phyloP scores from a whole-genome alignment of 1,284 basidiomycete species.

The Cryptococcus sp. region DNA sequence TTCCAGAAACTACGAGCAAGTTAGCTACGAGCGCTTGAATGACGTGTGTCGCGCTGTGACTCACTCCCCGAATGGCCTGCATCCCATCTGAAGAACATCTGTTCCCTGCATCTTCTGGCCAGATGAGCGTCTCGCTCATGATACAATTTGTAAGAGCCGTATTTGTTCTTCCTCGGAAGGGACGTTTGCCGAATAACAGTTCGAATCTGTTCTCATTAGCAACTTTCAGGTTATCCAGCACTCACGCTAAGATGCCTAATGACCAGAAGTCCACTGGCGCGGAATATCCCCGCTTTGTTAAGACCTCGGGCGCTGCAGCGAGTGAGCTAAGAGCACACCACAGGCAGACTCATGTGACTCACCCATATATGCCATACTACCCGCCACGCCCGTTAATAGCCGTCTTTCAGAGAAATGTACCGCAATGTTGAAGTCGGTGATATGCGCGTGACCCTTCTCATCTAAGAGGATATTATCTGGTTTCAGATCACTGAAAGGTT shows the following conservation, averaged over 20 bases:
- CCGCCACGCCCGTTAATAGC: conserved; percentile 86
- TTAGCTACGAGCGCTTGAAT: neutral
- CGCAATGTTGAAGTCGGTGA: conserved; percentile 98
- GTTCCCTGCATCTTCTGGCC: conserved; percentile 51
- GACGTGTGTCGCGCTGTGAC: conserved; percentile 11
- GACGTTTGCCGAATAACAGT: conserved; percentile 84
- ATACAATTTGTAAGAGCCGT: conserved; percentile 86
- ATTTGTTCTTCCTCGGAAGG: conserved; percentile 90
- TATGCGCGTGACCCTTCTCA: conserved; percentile 86
- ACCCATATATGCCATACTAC: conserved; percentile 97
- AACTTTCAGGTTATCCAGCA: neutral
- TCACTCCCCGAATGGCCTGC: conserved; percentile 48
- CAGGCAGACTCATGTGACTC: conserved; percentile 16
- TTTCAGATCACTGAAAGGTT: conserved; percentile 74
- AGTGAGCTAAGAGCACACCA: conserved; percentile 5
- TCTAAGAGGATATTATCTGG: conserved; percentile 97
- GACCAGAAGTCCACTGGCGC: conserved; percentile 97
- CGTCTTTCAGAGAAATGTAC: conserved; percentile 86
- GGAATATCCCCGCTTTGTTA: conserved; percentile 70
- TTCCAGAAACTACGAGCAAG: conserved; percentile 68
- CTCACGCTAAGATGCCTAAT: conserved; percentile 75
- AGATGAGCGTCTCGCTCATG: conserved; percentile 57
- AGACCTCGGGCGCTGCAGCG: conserved; percentile 76
- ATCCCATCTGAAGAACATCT: conserved; percentile 50
- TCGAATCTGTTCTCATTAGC: conserved; percentile 61